Evolutionary conservation across 2,329 filamentous ascomycete genomes (phyloP), one percentile per base, ranked within the genome.

Genomic region (Ceratocystiopsis minuta): DNA sequence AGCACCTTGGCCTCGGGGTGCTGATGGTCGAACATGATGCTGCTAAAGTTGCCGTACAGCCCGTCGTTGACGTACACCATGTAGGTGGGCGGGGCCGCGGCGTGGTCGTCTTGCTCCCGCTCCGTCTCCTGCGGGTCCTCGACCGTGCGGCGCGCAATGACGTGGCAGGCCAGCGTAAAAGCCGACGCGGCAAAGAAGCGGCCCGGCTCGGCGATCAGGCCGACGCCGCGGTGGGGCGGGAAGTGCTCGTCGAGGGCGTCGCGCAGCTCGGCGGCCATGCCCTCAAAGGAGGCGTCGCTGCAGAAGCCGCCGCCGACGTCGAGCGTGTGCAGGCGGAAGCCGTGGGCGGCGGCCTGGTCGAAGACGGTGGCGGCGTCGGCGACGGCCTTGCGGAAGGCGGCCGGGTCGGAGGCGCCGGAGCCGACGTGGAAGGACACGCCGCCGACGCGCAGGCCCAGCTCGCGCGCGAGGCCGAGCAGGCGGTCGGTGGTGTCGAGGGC

Each of bases 11-110:
- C 84, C 37, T 81, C 63, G 1, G 90, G 90, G 54, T 92, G 74
- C 68, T 98, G 90, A 62, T 96, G 90, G 56, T 96, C 90, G 59
- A 95, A 98, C 68, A 96, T 94, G 70, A 96, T 96, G 74, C 86
- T 92, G 50, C 85, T 93, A 57, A 98, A 96, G 66, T 96, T 96
- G 54, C 90, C 90, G 56, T 98, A 98, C 42, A 96, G 80, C 24
- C 90, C 90, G 52, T 98, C 90, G 57, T 98, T 98, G 58, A 96
- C 67, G 60, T 98, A 98, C 38, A 95, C 65, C 90, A 96, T 98
- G 69, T 93, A 95, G 51, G 78, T 83, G 47, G 75, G 77, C 47
- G 14, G 14, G 15, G 6, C 14, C n/a, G 36, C 28, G 11, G 34
- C 32, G 37, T 16, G 16, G 41, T 10, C 31, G 35, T 32, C 38